Base-by-base conservation (phyloP, 2,329 filamentous ascomycete species). In the Diaporthe australafricana region DNA sequence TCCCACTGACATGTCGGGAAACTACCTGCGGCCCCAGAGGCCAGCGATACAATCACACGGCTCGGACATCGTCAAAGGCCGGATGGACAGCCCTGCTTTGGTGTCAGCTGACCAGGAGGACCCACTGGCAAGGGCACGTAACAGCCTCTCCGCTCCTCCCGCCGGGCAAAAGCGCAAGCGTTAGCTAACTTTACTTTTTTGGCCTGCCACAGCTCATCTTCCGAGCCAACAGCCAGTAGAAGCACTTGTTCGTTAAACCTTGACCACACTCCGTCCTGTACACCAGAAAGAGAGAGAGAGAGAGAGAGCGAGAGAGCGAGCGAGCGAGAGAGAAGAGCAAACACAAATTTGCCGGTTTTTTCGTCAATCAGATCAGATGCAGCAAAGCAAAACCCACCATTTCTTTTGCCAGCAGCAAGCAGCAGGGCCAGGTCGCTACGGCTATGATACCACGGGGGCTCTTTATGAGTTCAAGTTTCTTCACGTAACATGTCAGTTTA, bases 41-140 rank as follows among this genome's bases (percentile, higher is more conserved):
- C 90, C 90, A 48, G 80, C 82, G n/a, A 78, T 93, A 76, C 82
- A 91, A 70, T 84, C 82, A 60, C 86, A 87, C 22, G 89, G 86
- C 74, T 73, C 72, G 47, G 72, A 73, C 45, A 62, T 73, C 53
- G 70, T 73, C 40, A 73, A 72, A 70, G 66, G 70, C 60, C 66
- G 66, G 48, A 81, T 88, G 70, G 90, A 91, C 68, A 94, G 90
- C 80, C 91, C 92, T 32, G 85, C 87, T 38, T 83, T 92, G 67
- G 83, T 91, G 66, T 89, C 88, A 71, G 87, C 87, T 71, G 88
- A 90, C 76, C 84, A 88, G 78, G 87, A 87, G 56, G 91, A 94
- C 84, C 82, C 85, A 56, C 79, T 89, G 75, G 80, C 83, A 79
- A 87, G 84, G 84, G 84, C 86, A 84, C 82, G 86, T 82, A 83